Evolutionary conservation across 805 yeast species (phyloP).

Genomic region (Yarrowia phangngaensis): DNA sequence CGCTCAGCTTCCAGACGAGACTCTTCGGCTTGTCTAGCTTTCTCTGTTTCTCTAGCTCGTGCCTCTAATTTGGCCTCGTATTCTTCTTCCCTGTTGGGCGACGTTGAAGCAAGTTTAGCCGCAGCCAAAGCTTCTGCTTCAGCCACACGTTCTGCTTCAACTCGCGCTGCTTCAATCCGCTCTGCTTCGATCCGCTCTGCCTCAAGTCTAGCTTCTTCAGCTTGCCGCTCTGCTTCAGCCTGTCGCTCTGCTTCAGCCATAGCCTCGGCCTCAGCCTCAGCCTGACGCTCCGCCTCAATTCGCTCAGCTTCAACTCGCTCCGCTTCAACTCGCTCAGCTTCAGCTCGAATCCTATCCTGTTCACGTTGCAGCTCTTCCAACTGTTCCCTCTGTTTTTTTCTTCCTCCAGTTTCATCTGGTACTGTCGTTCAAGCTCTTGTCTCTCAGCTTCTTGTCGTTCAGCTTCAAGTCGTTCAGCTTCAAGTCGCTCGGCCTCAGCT

Average conservation of each 20-base stretch:
- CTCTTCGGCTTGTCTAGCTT: slow-evolving; percentile 17
- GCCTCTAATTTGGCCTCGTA: slow-evolving; percentile 18
- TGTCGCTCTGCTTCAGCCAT: not conserved
- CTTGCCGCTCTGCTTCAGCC: not conserved
- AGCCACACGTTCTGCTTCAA: not conserved
- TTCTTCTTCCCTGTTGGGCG: slow-evolving; percentile 10
- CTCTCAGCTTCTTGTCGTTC: slow-evolving; percentile 22
- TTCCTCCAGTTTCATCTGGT: not conserved
- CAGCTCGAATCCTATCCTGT: slow-evolving; percentile 27
- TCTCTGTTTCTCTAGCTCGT: slow-evolving; percentile 15
- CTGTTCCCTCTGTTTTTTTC: not conserved
- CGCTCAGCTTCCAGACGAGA: slow-evolving; percentile 13
- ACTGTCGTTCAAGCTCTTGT: slow-evolving; percentile 11
- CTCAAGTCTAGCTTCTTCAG: not conserved
- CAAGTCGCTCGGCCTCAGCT: slow-evolving; percentile 15
- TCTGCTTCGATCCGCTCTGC: not conserved
- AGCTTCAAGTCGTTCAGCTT: slow-evolving; percentile 10
- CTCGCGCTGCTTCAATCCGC: not conserved
- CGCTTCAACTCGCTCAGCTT: slow-evolving; percentile 8
- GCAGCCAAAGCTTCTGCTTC: not conserved
- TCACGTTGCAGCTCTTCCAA: slow-evolving; percentile 27
- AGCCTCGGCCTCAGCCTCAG: slow-evolving; percentile 1
- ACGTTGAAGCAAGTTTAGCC: not conserved
- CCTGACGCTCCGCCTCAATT: slow-evolving; percentile 15
- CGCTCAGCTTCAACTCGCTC: not conserved